Evolutionary conservation across 2,329 filamentous ascomycete genomes (phyloP).

Genomic region (Botrytis porri): DNA sequence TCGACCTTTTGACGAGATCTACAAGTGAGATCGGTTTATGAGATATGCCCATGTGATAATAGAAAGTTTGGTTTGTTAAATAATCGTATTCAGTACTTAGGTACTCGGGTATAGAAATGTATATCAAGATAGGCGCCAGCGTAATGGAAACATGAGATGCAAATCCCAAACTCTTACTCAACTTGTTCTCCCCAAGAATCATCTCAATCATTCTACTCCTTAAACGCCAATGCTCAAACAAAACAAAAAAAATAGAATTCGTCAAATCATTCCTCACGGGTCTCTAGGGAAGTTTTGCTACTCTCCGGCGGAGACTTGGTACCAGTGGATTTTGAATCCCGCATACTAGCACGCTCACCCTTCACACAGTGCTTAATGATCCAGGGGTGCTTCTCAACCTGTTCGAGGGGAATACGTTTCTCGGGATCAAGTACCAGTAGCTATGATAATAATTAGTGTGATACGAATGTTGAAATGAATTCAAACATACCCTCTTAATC

Average conservation of each 20-base stretch:
- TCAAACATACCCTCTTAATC: constrained; percentile 73
- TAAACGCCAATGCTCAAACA: constrained; percentile 33
- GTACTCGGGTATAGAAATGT: constrained; percentile 15
- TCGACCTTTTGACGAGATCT: constrained; percentile 94
- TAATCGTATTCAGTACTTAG: constrained; percentile 15
- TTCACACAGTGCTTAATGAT: constrained; percentile 83
- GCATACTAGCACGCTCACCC: constrained; percentile 42
- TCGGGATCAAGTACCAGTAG: constrained; percentile 89
- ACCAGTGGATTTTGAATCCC: constrained; percentile 38
- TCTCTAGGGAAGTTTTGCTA: background rate
- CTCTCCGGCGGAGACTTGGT: constrained; percentile 31
- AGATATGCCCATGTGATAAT: constrained; percentile 13
- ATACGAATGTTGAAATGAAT: background rate
- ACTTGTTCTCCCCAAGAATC: constrained; percentile 25
- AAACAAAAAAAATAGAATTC: constrained; percentile 30
- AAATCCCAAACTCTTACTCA: constrained; percentile 35
- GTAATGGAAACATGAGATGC: constrained; percentile 31
- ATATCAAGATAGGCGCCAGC: constrained; percentile 36
- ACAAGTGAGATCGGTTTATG: constrained; percentile 54
- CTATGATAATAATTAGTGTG: constrained; percentile 43
- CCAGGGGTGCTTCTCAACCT: constrained; percentile 90
- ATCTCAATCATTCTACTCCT: constrained; percentile 16
- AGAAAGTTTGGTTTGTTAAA: constrained; percentile 6
- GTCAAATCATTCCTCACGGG: constrained; percentile 33
- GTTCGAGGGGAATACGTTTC: constrained; percentile 85